Base-by-base conservation (phyloP, 2,329 filamentous ascomycete genomes). In the Phaeosphaeria sp. region DNA sequence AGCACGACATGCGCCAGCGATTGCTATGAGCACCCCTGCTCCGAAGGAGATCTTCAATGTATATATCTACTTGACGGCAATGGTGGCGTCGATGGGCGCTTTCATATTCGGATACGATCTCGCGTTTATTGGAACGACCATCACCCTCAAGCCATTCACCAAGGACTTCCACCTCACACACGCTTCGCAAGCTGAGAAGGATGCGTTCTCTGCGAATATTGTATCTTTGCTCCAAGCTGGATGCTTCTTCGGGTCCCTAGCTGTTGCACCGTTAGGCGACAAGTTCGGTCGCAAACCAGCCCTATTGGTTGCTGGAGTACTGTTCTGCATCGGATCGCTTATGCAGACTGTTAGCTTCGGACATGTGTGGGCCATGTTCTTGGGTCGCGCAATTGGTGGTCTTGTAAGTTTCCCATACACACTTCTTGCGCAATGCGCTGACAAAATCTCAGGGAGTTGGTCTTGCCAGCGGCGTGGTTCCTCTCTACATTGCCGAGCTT, bases 181-280 rank as follows among this genome's bases (percentile, higher is more conserved):
- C 2, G 83, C 87, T 74, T 76, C 71, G 3, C 53, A 70, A 1
- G 47, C 66, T 2, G 70, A 83, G 18, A 77, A 86, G 25, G 82
- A 86, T 24, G 75, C 89, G 5, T 77, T 90, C 53, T 87, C 85
- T 66, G 81, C 87, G 68, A 92, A 92, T 74, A 91, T 92, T 60
- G 90, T 92, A 53, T 91, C 88, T 45, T 84, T 88, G 55, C 92
- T 91, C 78, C 91, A 93, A 77, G 91, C 89, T 9, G 90, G 90
- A 56, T 90, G 89, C 59, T 92, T 93, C 79, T 92, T 93, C 65
- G 90, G 90, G 53, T 85, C 87, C n/a, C 78, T 92, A 42, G 83
- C 85, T 58, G 89, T 87, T 55, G 92, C 89, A 64, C 80, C 80
- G 9, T 81, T 85, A 44, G 86, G 84, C 22, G 86, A 88, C 79